Evolutionary conservation across 306 rosid genomes (phyloP).

Genomic region (Cucurbita ficifolia): DNA sequence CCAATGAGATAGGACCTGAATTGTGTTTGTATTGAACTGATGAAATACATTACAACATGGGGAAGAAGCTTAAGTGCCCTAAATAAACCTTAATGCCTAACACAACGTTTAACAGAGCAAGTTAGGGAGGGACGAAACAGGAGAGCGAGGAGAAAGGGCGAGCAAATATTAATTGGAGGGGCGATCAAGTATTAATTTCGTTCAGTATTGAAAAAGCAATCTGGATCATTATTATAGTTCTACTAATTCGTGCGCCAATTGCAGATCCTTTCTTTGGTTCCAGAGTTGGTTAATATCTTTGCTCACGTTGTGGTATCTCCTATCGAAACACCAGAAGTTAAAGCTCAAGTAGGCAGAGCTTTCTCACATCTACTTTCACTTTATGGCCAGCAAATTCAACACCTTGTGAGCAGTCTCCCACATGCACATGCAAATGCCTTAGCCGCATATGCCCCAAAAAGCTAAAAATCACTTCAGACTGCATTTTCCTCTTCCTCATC

Average conservation of each 20-base stretch:
- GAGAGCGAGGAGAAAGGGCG: neutral
- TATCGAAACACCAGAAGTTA: conserved; percentile 68
- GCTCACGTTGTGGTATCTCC: conserved; percentile 93
- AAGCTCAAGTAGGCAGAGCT: conserved; percentile 69
- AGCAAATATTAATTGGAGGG: neutral
- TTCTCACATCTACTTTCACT: conserved; percentile 75
- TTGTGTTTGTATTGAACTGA: neutral
- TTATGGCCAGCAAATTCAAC: conserved; percentile 90
- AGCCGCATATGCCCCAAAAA: conserved; percentile 62
- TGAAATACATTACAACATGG: neutral
- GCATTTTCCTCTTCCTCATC: conserved; percentile 4
- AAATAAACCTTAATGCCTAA: neutral
- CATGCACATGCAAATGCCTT: conserved; percentile 78
- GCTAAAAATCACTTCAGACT: conserved; percentile 22
- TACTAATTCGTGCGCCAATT: conserved; percentile 9
- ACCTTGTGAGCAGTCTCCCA: conserved; percentile 68
- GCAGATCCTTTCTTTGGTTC: conserved; percentile 81
- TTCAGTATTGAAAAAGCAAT: neutral
- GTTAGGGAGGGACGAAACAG: neutral
- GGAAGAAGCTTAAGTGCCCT: neutral
- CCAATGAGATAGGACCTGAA: neutral
- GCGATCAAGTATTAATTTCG: neutral
- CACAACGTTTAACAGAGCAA: neutral
- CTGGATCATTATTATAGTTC: neutral
- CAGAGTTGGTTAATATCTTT: conserved; percentile 77